These are phyloP conservation scores for Friedmanniomyces simplex DNA, from an alignment of 495 filamentous ascomycete species.

Conservation along the genomic window DNA sequence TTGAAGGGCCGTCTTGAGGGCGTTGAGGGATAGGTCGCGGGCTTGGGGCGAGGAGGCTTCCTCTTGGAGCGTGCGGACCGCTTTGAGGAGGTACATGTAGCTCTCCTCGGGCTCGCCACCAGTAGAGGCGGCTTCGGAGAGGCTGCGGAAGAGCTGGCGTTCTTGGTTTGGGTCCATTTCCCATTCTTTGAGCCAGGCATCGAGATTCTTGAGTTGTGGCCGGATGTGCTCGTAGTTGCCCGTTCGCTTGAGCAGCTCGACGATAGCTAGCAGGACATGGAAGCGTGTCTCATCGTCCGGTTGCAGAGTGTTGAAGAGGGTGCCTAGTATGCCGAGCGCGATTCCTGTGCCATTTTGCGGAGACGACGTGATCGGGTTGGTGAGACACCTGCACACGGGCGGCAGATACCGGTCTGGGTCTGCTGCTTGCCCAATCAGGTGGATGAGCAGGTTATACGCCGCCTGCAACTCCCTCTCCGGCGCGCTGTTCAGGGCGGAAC, in stretches of 20 bases:
- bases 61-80: slow-evolving; percentile 72
- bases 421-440: slow-evolving; percentile 76
- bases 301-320: slow-evolving; percentile 88
- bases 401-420: slow-evolving; percentile 77
- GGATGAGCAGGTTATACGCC: slow-evolving; percentile 90
- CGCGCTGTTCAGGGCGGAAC: slow-evolving; percentile 58
- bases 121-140: slow-evolving; percentile 68
- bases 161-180: slow-evolving; percentile 68
- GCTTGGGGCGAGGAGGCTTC: slow-evolving; percentile 54
- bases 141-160: slow-evolving; percentile 66
- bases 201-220: slow-evolving; percentile 65
- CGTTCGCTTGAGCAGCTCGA: slow-evolving; percentile 62
- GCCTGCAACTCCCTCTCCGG: slow-evolving; percentile 95
- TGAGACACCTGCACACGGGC: slow-evolving; percentile 75
- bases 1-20: slow-evolving; percentile 69
- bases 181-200: slow-evolving; percentile 75
- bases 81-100: slow-evolving; percentile 73
- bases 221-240: slow-evolving; percentile 63
- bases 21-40: slow-evolving; percentile 70
- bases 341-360: slow-evolving; percentile 73
- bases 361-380: slow-evolving; percentile 73
- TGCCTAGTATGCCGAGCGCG: slow-evolving; percentile 77
- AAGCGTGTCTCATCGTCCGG: slow-evolving; percentile 65
- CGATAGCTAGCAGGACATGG: slow-evolving; percentile 76
- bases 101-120: slow-evolving; percentile 65